Conservation (phyloP, 139 green algal genomes). For the Spirogloea muscicola region DNA sequence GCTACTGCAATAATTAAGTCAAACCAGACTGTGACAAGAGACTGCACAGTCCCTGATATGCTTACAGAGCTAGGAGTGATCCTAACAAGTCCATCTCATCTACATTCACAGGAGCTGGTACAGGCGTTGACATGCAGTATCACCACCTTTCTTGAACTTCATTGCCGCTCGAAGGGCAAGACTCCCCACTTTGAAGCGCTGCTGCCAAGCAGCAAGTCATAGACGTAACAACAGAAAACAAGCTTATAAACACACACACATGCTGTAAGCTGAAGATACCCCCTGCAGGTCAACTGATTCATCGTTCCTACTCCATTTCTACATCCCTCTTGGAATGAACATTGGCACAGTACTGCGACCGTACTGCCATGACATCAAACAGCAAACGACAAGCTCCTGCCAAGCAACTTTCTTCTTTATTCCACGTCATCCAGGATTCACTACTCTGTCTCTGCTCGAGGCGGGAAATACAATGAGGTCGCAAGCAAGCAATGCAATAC, state of each 20-base stretch:
- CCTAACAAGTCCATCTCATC: background rate
- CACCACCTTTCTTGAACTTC: constrained; percentile 13
- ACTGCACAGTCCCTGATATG: background rate
- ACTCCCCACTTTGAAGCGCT: background rate
- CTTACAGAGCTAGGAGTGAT: too few relatives aligned
- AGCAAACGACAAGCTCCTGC: background rate
- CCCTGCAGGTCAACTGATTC: too few relatives aligned
- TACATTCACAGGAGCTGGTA: background rate
- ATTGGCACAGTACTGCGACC: background rate
- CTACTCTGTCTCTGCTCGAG: background rate
- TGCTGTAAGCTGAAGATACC: background rate
- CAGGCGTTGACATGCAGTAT: background rate
- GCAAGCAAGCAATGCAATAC: background rate
- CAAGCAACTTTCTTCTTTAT: background rate
- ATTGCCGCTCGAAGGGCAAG: background rate
- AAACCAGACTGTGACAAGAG: background rate
- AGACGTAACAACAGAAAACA: background rate
- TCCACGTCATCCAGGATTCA: background rate
- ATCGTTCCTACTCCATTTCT: too few relatives aligned
- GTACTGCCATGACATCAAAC: too few relatives aligned
- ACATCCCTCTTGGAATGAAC: too few relatives aligned
- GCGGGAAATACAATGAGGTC: background rate
- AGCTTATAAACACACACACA: background rate
- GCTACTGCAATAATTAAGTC: background rate
- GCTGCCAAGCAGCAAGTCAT: background rate